phyloP scores from a whole-genome alignment of 202 grass and related monocot species.

The Dendrocalamus latiflorus region DNA sequence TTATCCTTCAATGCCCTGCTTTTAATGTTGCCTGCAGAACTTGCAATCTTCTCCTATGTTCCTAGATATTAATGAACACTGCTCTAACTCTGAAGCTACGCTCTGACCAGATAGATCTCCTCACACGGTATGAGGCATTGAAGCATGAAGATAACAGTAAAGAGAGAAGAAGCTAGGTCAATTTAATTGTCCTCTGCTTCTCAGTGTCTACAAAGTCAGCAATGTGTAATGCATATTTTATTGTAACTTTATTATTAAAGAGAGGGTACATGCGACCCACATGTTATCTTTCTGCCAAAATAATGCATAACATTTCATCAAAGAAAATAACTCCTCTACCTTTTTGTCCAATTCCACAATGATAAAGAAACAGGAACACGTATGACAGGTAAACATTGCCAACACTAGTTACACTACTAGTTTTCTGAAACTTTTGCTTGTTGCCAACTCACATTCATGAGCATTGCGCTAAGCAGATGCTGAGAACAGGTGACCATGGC shows the following conservation, averaged over 20 bases:
- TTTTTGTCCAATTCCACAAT: not conserved
- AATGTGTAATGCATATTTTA: slow-evolving; percentile 30
- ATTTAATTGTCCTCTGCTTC: not conserved
- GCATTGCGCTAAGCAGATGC: slow-evolving; percentile 41
- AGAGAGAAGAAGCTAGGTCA: not conserved
- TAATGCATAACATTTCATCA: slow-evolving; percentile 17
- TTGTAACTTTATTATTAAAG: slow-evolving; percentile 2
- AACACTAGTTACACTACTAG: not conserved
- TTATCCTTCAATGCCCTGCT: slow-evolving; percentile 35
- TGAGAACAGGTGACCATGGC: slow-evolving; percentile 41
- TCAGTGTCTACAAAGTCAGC: slow-evolving; percentile 29
- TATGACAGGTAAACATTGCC: slow-evolving; percentile 3
- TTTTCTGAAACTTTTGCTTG: slow-evolving; percentile 20
- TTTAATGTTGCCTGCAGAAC: slow-evolving; percentile 39
- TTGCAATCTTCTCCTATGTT: slow-evolving; percentile 29
- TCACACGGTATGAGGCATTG: slow-evolving; percentile 1
- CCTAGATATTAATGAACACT: slow-evolving; percentile 40
- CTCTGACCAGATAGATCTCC: slow-evolving; percentile 29
- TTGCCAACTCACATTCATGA: slow-evolving; percentile 37
- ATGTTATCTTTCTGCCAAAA: slow-evolving; percentile 21
- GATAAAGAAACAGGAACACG: slow-evolving; percentile 39
- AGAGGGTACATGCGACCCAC: slow-evolving; percentile 18
- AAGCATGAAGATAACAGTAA: slow-evolving; percentile 29
- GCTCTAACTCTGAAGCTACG: slow-evolving; percentile 20
- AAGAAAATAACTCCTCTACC: slow-evolving; percentile 4